Percentiles rank a stretch among this genome's conserved stretches.
Conservation (phyloP, 768 basidiomycete species). For the Lanmaoa pseudosensibilis region DNA sequence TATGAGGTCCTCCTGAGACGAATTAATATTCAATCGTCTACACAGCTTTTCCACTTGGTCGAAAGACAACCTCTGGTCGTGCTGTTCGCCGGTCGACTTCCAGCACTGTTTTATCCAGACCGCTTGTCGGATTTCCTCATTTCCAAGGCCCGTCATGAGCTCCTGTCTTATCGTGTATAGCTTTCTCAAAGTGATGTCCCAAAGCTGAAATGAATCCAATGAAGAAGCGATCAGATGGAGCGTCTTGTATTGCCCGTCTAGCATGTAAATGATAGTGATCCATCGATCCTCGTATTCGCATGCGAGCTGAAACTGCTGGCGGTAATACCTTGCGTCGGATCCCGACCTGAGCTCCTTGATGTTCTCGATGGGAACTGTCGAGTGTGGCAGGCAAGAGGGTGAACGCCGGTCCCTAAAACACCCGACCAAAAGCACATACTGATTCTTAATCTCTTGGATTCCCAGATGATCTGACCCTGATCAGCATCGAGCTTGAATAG, state of each 20-base stretch:
- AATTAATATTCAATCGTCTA: constrained; percentile 64
- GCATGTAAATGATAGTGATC: constrained; percentile 83
- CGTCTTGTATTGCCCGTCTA: constrained; percentile 78
- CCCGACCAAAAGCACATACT: constrained; percentile 42
- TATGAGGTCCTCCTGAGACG: constrained; percentile 51
- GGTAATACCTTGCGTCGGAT: constrained; percentile 66
- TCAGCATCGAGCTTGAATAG: constrained; percentile 76
- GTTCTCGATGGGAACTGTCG: constrained; percentile 75
- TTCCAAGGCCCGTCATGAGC: constrained; percentile 66
- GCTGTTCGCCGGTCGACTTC: constrained; percentile 66
- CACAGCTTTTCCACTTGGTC: constrained; percentile 74
- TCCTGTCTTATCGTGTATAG: constrained; percentile 66
- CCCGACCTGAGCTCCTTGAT: constrained; percentile 86
- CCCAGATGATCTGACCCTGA: constrained; percentile 77
- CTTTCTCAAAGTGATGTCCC: constrained; percentile 63
- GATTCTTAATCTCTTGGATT: constrained; percentile 67
- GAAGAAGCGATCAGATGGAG: constrained; percentile 80
- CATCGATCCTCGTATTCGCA: constrained; percentile 66
- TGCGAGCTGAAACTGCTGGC: constrained; percentile 65
- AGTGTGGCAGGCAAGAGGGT: background rate
- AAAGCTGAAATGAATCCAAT: constrained; percentile 57
- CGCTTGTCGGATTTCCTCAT: constrained; percentile 59
- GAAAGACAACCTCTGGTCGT: constrained; percentile 64
- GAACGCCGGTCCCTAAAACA: background rate
- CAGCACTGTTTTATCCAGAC: constrained; percentile 84